Evolutionary conservation across 116 monocot species (phyloP), one percentile per base, ranked within the genome.

Genomic region (Zostera marina): DNA sequence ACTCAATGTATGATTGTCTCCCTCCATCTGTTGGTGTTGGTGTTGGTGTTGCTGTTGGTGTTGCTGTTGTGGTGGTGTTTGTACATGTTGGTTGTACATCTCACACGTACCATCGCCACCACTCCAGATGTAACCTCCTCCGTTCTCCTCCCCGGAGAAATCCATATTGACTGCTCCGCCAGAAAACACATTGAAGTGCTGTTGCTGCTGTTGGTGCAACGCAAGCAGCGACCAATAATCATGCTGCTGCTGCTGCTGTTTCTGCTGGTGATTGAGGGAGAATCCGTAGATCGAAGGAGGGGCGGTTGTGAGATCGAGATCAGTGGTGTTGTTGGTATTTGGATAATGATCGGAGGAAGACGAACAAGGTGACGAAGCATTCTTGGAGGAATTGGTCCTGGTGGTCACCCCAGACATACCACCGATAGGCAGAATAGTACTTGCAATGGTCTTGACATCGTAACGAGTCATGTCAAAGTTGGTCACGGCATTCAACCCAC

Each of bases 391-490:
- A 19, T 7, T 16, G 24, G 65, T 53, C 32, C 48, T 66, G 24
- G 65, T 22, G 52, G 32, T 77, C 67, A 12, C 63, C 32, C 25
- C 25, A 44, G 88, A 62, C 72, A 78, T 72, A 8, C 88, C 72
- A 9, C 61, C 61, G 24, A 96, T 80, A 7, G 94, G 94, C 1
- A 88, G 82, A 52, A 81, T 85, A 73, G 85, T 80, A 67, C 48
- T 82, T 13, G 72, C 63, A 16, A 96, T 96, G 82, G 75, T 88
- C 63, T 85, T 80, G 0, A 96, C 80, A 52, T 96, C 82, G 54
- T 96, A 96, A 6, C 88, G 82, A 74, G 82, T 88, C 74, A 96
- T 96, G 64, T 88, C 88, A 58, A 96, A 96, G 77, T 96, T 96
- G 32, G 94, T 96, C 22, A 96, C 94, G 0, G 94, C 94, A 45